Percentiles rank a stretch among this genome's conserved stretches.
Conservation (phyloP, 225 moss, liverwort and hornwort genomes). For the Pseudisothecium myosuroides region DNA sequence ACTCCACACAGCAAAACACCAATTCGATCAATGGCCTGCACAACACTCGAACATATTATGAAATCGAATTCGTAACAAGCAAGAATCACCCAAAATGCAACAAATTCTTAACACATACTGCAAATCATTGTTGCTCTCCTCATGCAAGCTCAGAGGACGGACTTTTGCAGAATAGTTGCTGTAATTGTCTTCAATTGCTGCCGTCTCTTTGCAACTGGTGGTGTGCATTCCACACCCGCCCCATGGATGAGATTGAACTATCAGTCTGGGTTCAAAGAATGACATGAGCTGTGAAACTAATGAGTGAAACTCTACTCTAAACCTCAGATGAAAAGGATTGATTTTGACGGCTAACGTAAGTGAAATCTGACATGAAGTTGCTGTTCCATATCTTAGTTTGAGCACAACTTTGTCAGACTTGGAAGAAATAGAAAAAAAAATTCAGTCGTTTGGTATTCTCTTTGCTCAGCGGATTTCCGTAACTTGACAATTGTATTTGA, state of each 20-base stretch:
- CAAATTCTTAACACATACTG: no score
- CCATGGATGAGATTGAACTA: background rate
- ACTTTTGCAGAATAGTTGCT: background rate
- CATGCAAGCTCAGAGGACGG: background rate
- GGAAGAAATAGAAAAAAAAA: fast-evolving
- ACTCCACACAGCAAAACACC: background rate
- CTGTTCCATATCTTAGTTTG: no score
- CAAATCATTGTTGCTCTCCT: background rate
- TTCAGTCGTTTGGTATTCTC: background rate
- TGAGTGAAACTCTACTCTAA: background rate
- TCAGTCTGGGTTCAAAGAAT: no score
- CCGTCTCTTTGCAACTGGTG: background rate
- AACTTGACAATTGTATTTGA: background rate
- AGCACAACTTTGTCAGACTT: background rate
- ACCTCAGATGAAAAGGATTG: background rate
- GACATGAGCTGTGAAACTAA: background rate
- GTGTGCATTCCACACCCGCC: background rate
- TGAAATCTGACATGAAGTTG: no score
- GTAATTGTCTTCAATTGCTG: background rate
- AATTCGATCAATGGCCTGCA: background rate
- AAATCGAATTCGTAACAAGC: background rate
- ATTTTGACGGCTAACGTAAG: no score
- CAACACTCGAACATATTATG: background rate
- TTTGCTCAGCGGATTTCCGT: fast-evolving
- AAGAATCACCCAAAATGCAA: background rate